Evolutionary conservation across 2,329 filamentous ascomycete species (phyloP).

Genomic region (Microcyclosporella mali): DNA sequence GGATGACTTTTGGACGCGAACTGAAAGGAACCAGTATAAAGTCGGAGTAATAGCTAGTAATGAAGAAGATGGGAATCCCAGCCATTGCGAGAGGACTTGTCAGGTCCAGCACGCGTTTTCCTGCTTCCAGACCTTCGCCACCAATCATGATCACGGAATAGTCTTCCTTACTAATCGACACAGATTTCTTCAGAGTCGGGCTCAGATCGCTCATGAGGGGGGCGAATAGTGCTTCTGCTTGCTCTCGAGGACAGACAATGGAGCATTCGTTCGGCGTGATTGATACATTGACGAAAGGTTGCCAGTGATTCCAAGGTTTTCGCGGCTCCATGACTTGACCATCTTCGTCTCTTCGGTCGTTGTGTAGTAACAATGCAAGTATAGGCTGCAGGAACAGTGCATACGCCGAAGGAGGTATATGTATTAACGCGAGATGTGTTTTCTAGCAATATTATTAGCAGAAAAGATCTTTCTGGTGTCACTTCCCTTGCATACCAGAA

Average conservation of each 20-base stretch:
- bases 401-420: constrained; percentile 77
- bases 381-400: constrained; percentile 77
- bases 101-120: constrained; percentile 82
- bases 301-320: constrained; percentile 46
- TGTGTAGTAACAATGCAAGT: constrained; percentile 66
- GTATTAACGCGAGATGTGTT: constrained; percentile 78
- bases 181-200: constrained; percentile 35
- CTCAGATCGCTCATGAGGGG: constrained; percentile 63
- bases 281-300: constrained; percentile 88
- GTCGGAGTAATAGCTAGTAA: constrained; percentile 96
- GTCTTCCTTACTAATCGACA: constrained; percentile 73
- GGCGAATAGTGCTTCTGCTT: constrained; percentile 68
- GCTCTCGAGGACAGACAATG: constrained; percentile 73
- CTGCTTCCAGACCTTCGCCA: constrained; percentile 83
- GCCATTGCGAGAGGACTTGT: constrained; percentile 86
- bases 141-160: constrained; percentile 88
- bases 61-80: constrained; percentile 95
- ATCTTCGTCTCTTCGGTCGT: constrained; percentile 34
- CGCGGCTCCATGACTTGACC: constrained; percentile 32
- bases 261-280: constrained; percentile 90
- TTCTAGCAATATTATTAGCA: constrained; percentile 52
- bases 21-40: constrained; percentile 85
- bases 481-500: constrained; percentile 35
- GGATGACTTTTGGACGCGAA: constrained; percentile 66
- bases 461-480: neutral